phyloP scores from a whole-genome alignment of 2,329 filamentous ascomycete genomes.

The Alternaria sp. region DNA sequence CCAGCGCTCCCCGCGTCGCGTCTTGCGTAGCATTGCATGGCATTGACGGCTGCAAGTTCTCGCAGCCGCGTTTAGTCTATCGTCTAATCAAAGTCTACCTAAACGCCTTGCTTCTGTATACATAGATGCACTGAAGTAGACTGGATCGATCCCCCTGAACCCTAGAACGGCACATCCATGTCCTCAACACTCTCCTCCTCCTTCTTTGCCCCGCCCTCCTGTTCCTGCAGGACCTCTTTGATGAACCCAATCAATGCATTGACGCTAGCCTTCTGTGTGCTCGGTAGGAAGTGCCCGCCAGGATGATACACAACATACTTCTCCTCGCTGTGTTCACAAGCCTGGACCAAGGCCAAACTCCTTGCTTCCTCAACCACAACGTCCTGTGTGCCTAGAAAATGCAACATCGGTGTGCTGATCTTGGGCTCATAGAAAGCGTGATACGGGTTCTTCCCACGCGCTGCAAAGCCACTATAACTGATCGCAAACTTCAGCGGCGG shows the following conservation, averaged over 20 bases:
- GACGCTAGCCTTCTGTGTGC: conserved; percentile 78
- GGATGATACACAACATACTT: conserved; percentile 74
- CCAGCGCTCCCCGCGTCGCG: conserved; percentile 3
- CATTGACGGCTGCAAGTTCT: neutral
- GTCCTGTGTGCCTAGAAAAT: conserved; percentile 85
- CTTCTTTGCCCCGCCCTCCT: conserved; percentile 38
- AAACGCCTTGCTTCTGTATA: neutral
- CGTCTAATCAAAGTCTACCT: neutral
- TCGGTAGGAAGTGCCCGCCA: conserved; percentile 89
- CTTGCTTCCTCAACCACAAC: conserved; percentile 84
- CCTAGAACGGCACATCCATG: conserved; percentile 73
- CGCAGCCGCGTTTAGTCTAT: neutral
- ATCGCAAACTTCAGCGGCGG: conserved; percentile 74
- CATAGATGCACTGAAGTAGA: neutral
- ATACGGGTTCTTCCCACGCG: conserved; percentile 68
- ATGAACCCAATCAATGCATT: conserved; percentile 80
- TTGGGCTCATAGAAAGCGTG: conserved; percentile 76
- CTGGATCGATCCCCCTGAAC: neutral
- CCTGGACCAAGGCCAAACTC: conserved; percentile 72
- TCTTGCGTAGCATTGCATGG: neutral
- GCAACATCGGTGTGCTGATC: conserved; percentile 79
- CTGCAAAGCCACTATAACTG: conserved; percentile 79
- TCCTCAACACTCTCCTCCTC: conserved; percentile 69
- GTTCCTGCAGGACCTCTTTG: conserved; percentile 59
- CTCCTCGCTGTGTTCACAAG: conserved; percentile 63